Evolutionary conservation across 208 protist genomes (phyloP).

Genomic region (Crithidia expoeki): DNA sequence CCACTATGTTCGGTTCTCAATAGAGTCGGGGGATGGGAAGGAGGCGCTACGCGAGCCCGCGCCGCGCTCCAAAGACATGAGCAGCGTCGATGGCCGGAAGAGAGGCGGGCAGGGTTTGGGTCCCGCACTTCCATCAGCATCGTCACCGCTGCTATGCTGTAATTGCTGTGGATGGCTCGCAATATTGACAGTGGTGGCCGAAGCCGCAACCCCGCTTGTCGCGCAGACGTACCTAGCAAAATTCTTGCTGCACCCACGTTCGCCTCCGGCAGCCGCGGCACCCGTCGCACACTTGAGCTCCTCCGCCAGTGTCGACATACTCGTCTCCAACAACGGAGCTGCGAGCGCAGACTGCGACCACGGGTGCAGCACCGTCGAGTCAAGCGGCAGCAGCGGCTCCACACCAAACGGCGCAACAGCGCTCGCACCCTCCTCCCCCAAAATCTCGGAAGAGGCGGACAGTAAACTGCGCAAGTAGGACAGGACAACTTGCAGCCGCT

Average conservation of each 20-base stretch:
- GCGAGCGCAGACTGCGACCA: conserved; percentile 23
- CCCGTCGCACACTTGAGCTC: conserved; percentile 7
- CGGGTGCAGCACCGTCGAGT: conserved; percentile 4
- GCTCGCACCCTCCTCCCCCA: conserved; percentile 1
- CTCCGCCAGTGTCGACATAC: conserved; percentile 4
- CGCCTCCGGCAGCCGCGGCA: not conserved
- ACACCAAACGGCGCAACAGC: not conserved
- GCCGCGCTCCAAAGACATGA: conserved; percentile 38
- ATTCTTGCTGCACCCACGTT: not conserved
- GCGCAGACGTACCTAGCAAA: not conserved
- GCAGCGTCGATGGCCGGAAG: conserved; percentile 43
- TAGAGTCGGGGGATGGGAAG: conserved; percentile 9
- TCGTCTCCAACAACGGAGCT: conserved; percentile 20
- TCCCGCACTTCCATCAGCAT: conserved; percentile 1
- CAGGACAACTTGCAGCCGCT: conserved; percentile 62
- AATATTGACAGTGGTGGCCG: not conserved
- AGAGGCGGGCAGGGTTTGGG: conserved; percentile 15
- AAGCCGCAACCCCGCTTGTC: not conserved
- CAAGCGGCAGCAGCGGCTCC: conserved; percentile 13
- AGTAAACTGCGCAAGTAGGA: conserved; percentile 69
- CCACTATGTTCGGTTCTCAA: not conserved
- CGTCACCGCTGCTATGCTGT: not conserved
- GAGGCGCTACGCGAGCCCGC: conserved; percentile 15
- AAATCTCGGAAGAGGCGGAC: conserved; percentile 22
- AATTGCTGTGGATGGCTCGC: not conserved